Base-by-base conservation (phyloP, 106 monocot species). In the Acanthochlamys bracteata region DNA sequence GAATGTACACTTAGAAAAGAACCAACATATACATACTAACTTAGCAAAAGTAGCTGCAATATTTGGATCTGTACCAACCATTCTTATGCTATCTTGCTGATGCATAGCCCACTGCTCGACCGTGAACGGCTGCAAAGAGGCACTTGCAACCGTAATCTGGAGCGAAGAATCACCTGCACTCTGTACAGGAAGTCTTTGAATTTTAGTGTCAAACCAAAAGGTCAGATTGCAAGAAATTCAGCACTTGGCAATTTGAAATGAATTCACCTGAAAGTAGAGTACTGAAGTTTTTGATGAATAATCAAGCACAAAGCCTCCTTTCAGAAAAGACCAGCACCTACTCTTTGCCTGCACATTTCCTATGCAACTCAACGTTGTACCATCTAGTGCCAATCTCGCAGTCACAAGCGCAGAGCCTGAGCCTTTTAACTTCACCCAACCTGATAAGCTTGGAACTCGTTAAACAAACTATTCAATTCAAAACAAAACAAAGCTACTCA, bases 251-350 rank as follows among this genome's bases (percentile, higher is more conserved):
- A 54, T 54, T 54, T 19, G n/a, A n/a, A 10, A 7, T n/a, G 2
- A 60, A 3, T 27, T 20, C 39, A 89, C 94, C 81, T 90, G 79
- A 65, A 95, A 84, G 57, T 75, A 95, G 13, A 95, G 73, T 0
- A 95, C 6, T 2, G 90, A 84, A 24, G 70, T 69, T 43, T 79
- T 63, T 24, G 86, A 80, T 15, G 82, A 59, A 3, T 72, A 74
- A 20, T 90, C 90, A 11, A 90, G 83, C 20, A 80, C 82, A 49
- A 95, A 95, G 16, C 94, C 94, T 9, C 94, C 86, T 69, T 95
- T 95, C 39, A 95, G 75, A 63, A 95, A 95, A 22, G 90, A 82
- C 95, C 95, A 95, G 73, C 95, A 95, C 9, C 74, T 80, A 22
- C 55, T 73, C 59, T 63, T 80, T 14, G 84, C 90, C 49, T 73